Percentiles rank a stretch among this genome's conserved stretches.
Evolutionary conservation across 306 rosid species (phyloP).

Genomic region (Quercus gilva): DNA sequence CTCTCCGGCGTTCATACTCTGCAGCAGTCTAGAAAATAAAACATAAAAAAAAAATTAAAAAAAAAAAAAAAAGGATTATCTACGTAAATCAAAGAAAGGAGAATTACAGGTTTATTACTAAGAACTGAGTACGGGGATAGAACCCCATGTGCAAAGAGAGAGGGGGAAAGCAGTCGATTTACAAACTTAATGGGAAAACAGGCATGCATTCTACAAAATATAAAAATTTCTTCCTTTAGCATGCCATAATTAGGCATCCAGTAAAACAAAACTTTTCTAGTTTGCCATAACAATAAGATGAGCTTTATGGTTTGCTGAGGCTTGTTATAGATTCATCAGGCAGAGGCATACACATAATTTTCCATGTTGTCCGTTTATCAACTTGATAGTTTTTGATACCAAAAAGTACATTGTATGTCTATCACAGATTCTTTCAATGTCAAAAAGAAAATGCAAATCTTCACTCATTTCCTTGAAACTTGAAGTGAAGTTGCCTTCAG

Average conservation of each 20-base stretch:
- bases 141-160: background rate
- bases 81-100: background rate
- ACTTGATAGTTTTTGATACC: background rate
- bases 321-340: too few species aligned
- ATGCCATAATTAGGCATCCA: background rate
- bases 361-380: background rate
- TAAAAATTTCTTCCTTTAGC: background rate
- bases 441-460: background rate
- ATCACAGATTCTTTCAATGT: background rate
- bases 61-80: background rate
- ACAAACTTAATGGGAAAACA: too few species aligned
- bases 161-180: background rate
- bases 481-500: background rate
- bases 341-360: too few species aligned
- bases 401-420: background rate
- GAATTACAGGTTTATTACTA: too few species aligned
- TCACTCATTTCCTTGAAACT: background rate
- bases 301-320: background rate
- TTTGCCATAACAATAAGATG: background rate
- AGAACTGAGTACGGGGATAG: too few species aligned
- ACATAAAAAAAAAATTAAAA: slow-evolving; percentile 4
- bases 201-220: background rate
- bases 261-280: background rate
- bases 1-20: slow-evolving; percentile 76
- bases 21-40: slow-evolving; percentile 80